A percentile compares a stretch with the other conserved stretches of the same genome.
These are phyloP conservation scores for Cyclotella kingstonii DNA, from an alignment of 108 stramenopile species.

Conservation along the genomic window DNA sequence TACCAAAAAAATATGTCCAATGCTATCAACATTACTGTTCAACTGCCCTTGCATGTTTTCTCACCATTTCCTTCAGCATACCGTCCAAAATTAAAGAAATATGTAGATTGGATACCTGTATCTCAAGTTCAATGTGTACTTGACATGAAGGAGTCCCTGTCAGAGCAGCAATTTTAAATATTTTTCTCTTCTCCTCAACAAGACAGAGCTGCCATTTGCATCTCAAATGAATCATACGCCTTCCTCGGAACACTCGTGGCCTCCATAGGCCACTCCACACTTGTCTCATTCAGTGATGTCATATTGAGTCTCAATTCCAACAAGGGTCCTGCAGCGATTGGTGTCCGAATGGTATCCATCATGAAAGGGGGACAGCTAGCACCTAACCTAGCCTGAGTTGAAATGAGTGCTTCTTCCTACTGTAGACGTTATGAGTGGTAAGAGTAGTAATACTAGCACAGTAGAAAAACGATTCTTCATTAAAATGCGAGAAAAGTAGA, in stretches of 20 bases:
- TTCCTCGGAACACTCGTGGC: constrained; percentile 65
- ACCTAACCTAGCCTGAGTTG: too few relatives aligned
- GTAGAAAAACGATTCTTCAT: too few relatives aligned
- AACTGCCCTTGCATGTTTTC: constrained; percentile 65
- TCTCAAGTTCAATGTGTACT: constrained; percentile 72
- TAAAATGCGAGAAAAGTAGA: too few relatives aligned
- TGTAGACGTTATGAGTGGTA: too few relatives aligned
- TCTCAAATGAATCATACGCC: constrained; percentile 63
- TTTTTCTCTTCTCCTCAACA: constrained; percentile 3
- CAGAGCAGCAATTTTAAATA: background rate
- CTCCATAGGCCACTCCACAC: constrained; percentile 37
- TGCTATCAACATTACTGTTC: constrained; percentile 53
- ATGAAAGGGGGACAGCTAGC: too few relatives aligned
- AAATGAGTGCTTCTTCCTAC: too few relatives aligned
- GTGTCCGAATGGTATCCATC: constrained; percentile 64
- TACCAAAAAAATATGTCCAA: too few relatives aligned
- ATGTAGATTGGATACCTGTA: constrained; percentile 61
- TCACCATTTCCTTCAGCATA: constrained; percentile 57
- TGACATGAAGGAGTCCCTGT: constrained; percentile 22
- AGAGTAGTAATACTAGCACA: too few relatives aligned
- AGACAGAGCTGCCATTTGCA: constrained; percentile 58
- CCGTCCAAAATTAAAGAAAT: constrained; percentile 37
- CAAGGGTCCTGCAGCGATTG: constrained; percentile 7
- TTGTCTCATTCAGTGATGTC: background rate
- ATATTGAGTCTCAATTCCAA: constrained; percentile 56